These are phyloP conservation scores for Suaeda aralocaspica DNA, from an alignment of 148 eudicot genomes.

Conservation along the genomic window DNA sequence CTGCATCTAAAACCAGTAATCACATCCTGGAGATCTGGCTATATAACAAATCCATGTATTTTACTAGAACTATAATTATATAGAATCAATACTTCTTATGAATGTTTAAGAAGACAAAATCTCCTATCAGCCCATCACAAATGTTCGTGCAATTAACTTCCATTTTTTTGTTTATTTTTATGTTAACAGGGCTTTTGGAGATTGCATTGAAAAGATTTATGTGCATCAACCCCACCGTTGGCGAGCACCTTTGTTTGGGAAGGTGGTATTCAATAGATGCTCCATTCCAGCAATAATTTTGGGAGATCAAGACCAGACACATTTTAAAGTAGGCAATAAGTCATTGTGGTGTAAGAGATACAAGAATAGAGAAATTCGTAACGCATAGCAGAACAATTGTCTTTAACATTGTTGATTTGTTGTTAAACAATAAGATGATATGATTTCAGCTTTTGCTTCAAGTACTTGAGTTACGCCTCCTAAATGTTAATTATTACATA, in stretches of 20 bases:
- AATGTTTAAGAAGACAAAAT: not conserved
- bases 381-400: no score
- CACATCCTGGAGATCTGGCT: not conserved
- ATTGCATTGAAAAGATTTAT: constrained; percentile 5
- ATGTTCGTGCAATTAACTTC: not conserved
- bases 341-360: constrained; percentile 10
- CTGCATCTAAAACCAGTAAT: not conserved
- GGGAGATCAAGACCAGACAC: constrained; percentile 1
- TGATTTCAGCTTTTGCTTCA: not conserved
- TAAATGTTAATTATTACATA: not conserved
- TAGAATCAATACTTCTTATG: not conserved
- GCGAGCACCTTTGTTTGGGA: constrained; percentile 11
- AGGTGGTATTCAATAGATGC: constrained; percentile 10
- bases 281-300: constrained; percentile 5
- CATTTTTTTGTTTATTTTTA: not conserved
- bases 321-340: not conserved
- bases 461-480: not conserved
- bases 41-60: not conserved
- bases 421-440: not conserved
- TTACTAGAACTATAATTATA: not conserved
- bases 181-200: constrained; percentile 9
- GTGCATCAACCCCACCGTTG: not conserved
- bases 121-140: not conserved
- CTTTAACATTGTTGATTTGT: not conserved
- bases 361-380: not conserved